phyloP scores from a whole-genome alignment of 345 rosid genomes.

The Crucihimalaya himalaica region DNA sequence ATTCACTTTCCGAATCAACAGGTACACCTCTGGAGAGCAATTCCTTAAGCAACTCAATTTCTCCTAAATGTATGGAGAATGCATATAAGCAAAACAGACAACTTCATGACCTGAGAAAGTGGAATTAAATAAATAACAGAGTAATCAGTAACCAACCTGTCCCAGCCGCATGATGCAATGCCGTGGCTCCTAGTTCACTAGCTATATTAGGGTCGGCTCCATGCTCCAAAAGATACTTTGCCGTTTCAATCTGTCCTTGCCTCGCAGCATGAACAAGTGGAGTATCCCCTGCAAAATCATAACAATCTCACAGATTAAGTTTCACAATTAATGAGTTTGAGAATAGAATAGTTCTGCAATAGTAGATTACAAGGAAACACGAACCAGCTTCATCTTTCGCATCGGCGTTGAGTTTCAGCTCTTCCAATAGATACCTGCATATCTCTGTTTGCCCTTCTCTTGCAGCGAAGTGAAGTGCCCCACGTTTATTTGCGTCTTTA shows the following conservation, averaged over 20 bases:
- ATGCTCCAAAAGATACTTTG: slow-evolving; percentile 72
- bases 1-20: slow-evolving; percentile 82
- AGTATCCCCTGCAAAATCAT: slow-evolving; percentile 70
- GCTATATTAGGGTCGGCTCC: slow-evolving; percentile 75
- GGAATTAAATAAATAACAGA: neutral
- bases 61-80: slow-evolving; percentile 47
- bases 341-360: neutral
- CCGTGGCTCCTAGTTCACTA: slow-evolving; percentile 83
- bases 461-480: slow-evolving; percentile 93
- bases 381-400: slow-evolving; percentile 85
- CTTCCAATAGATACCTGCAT: slow-evolving; percentile 81
- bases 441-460: slow-evolving; percentile 85
- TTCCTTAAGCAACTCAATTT: slow-evolving; percentile 62
- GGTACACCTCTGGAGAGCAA: slow-evolving; percentile 66
- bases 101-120: slow-evolving; percentile 3
- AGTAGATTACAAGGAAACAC: neutral
- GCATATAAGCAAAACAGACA: slow-evolving; percentile 8
- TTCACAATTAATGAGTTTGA: neutral
- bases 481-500: slow-evolving; percentile 91
- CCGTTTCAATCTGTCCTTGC: slow-evolving; percentile 77
- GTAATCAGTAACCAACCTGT: slow-evolving; percentile 47
- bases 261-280: slow-evolving; percentile 92
- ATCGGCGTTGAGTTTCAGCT: slow-evolving; percentile 65
- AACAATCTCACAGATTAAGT: slow-evolving; percentile 23
- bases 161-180: slow-evolving; percentile 91